Conservation (phyloP, 2,329 filamentous ascomycete species). For the Fusarium sp. region DNA sequence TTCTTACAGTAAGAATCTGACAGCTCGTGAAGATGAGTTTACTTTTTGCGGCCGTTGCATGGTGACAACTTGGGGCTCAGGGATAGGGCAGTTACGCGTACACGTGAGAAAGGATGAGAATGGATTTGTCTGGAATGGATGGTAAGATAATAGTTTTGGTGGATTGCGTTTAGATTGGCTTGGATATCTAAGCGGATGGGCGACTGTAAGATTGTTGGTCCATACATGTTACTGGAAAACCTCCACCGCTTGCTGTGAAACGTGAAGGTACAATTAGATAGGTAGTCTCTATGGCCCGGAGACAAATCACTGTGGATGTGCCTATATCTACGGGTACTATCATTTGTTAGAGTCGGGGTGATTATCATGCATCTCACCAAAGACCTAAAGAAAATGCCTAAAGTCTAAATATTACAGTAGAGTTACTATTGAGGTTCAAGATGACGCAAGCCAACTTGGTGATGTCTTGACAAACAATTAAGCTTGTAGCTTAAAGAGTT, state of each 20-base stretch:
- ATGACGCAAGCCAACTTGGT: slow-evolving; percentile 4
- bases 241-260: not conserved
- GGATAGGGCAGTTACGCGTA: slow-evolving; percentile 7
- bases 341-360: not conserved
- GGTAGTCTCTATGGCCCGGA: not conserved
- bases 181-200: not conserved
- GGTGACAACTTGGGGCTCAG: not conserved
- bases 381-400: not conserved
- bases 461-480: not conserved
- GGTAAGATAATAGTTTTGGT: slow-evolving; percentile 25
- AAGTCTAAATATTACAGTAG: not conserved
- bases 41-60: not conserved
- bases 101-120: slow-evolving; percentile 9
- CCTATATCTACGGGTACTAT: not conserved
- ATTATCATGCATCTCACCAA: not conserved
- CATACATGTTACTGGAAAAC: not conserved
- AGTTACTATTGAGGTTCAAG: not conserved
- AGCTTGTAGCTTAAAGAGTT: not conserved
- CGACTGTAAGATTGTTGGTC: not conserved
- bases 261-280: not conserved
- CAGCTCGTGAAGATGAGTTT: not conserved
- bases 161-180: not conserved
- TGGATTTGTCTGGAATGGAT: slow-evolving; percentile 4
- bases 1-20: slow-evolving; percentile 8
- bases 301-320: not conserved